phyloP scores from a whole-genome alignment of 2,329 filamentous ascomycete species.

The Akanthomyces uredinophilus region DNA sequence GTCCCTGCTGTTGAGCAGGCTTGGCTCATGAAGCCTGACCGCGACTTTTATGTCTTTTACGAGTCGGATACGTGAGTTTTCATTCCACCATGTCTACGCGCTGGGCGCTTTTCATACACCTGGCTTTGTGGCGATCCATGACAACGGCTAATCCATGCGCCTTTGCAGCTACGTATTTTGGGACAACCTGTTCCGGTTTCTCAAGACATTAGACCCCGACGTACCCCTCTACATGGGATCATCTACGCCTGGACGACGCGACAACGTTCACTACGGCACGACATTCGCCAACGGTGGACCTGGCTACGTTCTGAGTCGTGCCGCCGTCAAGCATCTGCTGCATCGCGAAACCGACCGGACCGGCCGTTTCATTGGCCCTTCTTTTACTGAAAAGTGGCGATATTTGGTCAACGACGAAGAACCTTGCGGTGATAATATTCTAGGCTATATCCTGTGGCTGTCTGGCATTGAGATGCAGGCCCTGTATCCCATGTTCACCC shows the following conservation, averaged over 20 bases:
- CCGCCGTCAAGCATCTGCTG: conserved; percentile 16
- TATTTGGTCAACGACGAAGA: conserved; percentile 11
- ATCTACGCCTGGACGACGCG: conserved; percentile 4
- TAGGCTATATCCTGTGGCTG: conserved; percentile 12
- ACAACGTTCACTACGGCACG: neutral
- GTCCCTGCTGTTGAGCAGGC: conserved; percentile 49
- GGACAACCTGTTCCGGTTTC: conserved; percentile 18
- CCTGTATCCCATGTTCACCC: conserved; percentile 17
- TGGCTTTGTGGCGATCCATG: neutral
- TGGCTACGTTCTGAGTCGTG: conserved; percentile 18
- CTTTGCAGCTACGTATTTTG: conserved; percentile 16
- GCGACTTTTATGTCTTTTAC: conserved; percentile 51
- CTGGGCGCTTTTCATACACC: neutral
- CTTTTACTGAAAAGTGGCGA: conserved; percentile 12
- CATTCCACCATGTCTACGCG: conserved; percentile 26
- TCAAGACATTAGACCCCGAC: conserved; percentile 14
- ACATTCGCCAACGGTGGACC: conserved; percentile 18
- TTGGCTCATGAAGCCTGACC: conserved; percentile 40
- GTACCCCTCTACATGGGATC: conserved; percentile 11
- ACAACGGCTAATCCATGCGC: neutral
- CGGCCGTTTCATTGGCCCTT: conserved; percentile 3
- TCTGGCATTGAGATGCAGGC: conserved; percentile 15
- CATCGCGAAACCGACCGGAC: conserved; percentile 1
- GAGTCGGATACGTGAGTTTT: conserved; percentile 48
- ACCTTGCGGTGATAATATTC: conserved; percentile 17